Evolutionary conservation across 2,329 filamentous ascomycete species (phyloP).

Genomic region (Pseudogymnoascus sp.): DNA sequence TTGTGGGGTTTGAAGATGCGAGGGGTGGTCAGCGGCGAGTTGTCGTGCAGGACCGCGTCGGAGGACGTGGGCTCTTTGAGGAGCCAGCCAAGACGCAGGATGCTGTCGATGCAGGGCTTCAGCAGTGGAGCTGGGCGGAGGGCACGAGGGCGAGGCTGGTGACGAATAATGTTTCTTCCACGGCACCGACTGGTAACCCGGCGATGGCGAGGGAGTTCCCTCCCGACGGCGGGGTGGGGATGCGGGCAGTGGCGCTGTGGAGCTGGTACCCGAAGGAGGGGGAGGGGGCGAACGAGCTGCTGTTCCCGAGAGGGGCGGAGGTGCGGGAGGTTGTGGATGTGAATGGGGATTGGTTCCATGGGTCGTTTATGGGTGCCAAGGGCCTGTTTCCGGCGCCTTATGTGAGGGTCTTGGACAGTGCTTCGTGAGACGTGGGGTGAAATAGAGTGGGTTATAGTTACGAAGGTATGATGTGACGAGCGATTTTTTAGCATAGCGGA

Average conservation of each 20-base stretch:
- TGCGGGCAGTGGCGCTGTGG: conserved; percentile 62
- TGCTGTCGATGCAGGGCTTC: conserved; percentile 32
- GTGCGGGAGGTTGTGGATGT: conserved; percentile 78
- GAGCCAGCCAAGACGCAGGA: conserved; percentile 34
- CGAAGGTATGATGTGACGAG: not conserved
- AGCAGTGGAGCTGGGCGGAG: conserved; percentile 49
- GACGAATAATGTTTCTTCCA: conserved; percentile 44
- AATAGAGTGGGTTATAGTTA: not conserved
- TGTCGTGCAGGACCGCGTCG: conserved; percentile 67
- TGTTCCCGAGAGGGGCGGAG: conserved; percentile 78
- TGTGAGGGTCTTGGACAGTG: conserved; percentile 46
- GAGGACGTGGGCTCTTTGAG: conserved; percentile 63
- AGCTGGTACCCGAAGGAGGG: conserved; percentile 65
- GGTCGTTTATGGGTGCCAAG: conserved; percentile 72
- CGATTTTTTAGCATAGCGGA: conserved; percentile 1
- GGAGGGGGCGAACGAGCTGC: conserved; percentile 64
- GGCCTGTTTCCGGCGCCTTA: conserved; percentile 79
- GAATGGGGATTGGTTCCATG: conserved; percentile 87
- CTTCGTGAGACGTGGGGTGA: not conserved
- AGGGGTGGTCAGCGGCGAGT: conserved; percentile 61
- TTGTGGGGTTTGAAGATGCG: conserved; percentile 68
- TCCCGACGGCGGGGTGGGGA: conserved; percentile 67
- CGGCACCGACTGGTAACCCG: conserved; percentile 29
- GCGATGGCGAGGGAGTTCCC: conserved; percentile 47
- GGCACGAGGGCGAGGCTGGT: conserved; percentile 41